Evolutionary conservation across 2,329 filamentous ascomycete species (phyloP).

Genomic region (Orbilia ellipsospora): DNA sequence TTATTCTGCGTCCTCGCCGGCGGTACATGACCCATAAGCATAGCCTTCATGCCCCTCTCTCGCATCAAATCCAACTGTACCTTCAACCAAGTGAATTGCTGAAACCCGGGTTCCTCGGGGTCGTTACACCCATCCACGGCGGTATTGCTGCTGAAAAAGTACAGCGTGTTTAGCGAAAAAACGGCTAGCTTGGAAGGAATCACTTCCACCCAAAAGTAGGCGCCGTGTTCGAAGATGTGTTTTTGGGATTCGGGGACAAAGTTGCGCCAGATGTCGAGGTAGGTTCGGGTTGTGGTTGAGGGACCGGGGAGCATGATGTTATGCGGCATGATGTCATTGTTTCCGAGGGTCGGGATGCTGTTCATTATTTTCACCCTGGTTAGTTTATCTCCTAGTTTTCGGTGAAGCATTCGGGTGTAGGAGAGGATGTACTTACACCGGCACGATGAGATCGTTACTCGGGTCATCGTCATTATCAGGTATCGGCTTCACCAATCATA

Average conservation of each 20-base stretch:
- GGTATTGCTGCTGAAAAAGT: slow-evolving; percentile 92
- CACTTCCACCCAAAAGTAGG: slow-evolving; percentile 94
- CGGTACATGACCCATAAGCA: slow-evolving; percentile 92
- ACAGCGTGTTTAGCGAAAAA: slow-evolving; percentile 94
- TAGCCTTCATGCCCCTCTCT: slow-evolving; percentile 87
- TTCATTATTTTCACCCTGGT: neutral
- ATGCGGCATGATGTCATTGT: slow-evolving; percentile 97
- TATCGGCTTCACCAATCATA: slow-evolving; percentile 42
- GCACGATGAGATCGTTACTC: slow-evolving; percentile 74
- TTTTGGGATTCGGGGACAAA: slow-evolving; percentile 94
- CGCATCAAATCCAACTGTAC: slow-evolving; percentile 87
- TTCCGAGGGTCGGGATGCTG: slow-evolving; percentile 89
- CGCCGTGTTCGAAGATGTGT: slow-evolving; percentile 89
- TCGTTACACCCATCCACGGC: slow-evolving; percentile 89
- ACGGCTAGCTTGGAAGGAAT: slow-evolving; percentile 84
- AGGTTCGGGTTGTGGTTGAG: slow-evolving; percentile 84
- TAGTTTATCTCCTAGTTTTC: neutral
- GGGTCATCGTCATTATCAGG: slow-evolving; percentile 64
- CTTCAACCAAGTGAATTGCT: slow-evolving; percentile 95
- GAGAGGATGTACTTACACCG: slow-evolving; percentile 61
- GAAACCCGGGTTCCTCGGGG: slow-evolving; percentile 84
- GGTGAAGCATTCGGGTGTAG: neutral
- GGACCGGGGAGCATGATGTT: slow-evolving; percentile 90
- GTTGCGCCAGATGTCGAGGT: slow-evolving; percentile 79
- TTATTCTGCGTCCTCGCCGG: slow-evolving; percentile 88